These are phyloP conservation scores for Hypoxylon fragiforme DNA, from an alignment of 495 filamentous ascomycete species.

Conservation along the genomic window DNA sequence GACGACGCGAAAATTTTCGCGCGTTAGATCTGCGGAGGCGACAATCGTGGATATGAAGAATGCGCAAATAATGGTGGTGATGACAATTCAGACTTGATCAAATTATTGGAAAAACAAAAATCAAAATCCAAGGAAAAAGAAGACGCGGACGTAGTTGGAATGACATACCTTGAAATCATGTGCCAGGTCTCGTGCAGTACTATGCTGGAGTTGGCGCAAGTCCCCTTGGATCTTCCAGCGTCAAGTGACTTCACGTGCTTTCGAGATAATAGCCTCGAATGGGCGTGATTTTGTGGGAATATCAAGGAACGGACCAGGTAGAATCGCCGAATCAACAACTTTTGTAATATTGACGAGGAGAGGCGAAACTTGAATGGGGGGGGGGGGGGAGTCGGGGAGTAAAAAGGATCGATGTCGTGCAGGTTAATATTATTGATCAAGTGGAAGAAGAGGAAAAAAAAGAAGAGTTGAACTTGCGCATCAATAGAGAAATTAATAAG, in stretches of 20 bases:
- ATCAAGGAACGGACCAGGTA: conserved; percentile 30
- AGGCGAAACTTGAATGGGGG: conserved; percentile 8
- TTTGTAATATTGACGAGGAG: conserved; percentile 16
- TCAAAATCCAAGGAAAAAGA: neutral
- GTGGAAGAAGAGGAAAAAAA: conserved; percentile 11
- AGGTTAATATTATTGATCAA: conserved; percentile 9
- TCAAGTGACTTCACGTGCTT: conserved; percentile 45
- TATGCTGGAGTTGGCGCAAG: conserved; percentile 21
- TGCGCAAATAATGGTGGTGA: neutral
- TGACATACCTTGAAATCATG: conserved; percentile 39
- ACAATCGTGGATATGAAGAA: conserved; percentile 7
- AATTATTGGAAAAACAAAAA: neutral
- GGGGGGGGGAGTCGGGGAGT: neutral
- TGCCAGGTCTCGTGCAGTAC: conserved; percentile 39
- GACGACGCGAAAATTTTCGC: conserved; percentile 17
- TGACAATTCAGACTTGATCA: neutral
- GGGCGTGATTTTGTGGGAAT: conserved; percentile 37
- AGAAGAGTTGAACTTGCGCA: conserved; percentile 14
- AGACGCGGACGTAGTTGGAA: no score
- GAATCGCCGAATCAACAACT: conserved; percentile 24
- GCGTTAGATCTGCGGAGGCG: conserved; percentile 1
- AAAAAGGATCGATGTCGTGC: conserved; percentile 9
- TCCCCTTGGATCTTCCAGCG: conserved; percentile 38
- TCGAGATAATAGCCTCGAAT: conserved; percentile 39
- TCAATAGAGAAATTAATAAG: conserved; percentile 33